phyloP scores from a whole-genome alignment of 2,329 filamentous ascomycete species.

The Aspergillus sp. region DNA sequence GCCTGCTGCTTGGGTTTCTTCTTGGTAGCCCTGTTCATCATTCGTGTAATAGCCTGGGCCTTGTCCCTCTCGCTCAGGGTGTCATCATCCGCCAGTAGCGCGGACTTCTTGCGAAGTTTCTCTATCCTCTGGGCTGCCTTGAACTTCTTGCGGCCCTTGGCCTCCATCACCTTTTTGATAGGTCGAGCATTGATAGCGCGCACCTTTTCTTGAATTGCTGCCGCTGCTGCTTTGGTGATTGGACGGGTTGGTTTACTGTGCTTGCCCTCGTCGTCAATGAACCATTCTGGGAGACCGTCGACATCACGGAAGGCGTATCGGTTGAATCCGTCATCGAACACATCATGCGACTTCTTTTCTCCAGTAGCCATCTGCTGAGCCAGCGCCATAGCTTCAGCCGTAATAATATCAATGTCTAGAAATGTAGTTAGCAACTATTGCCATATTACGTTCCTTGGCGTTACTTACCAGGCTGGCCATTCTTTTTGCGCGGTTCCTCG shows the following conservation, averaged over 20 bases:
- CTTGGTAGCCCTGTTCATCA: slow-evolving; percentile 79
- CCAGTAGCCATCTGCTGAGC: slow-evolving; percentile 89
- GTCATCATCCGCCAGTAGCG: slow-evolving; percentile 82
- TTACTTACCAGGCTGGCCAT: slow-evolving; percentile 45
- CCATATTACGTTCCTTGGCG: slow-evolving; percentile 9
- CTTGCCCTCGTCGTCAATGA: slow-evolving; percentile 83
- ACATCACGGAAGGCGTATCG: slow-evolving; percentile 86
- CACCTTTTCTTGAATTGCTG: slow-evolving; percentile 91
- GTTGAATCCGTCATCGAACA: slow-evolving; percentile 91
- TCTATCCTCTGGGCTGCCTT: slow-evolving; percentile 87
- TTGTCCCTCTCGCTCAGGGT: slow-evolving; percentile 96
- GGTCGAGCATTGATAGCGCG: slow-evolving; percentile 91
- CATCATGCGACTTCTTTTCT: slow-evolving; percentile 72
- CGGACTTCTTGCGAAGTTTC: slow-evolving; percentile 97
- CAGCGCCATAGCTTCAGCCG: slow-evolving; percentile 97
- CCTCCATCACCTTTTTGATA: slow-evolving; percentile 98
- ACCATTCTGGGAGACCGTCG: slow-evolving; percentile 95
- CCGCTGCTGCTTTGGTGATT: slow-evolving; percentile 85
- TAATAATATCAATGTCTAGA: slow-evolving; percentile 93
- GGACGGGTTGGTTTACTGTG: slow-evolving; percentile 85
- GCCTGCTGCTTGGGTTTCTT: slow-evolving; percentile 83
- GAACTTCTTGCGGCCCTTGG: slow-evolving; percentile 94
- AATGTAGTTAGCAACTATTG: slow-evolving; percentile 23
- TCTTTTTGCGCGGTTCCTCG: slow-evolving; percentile 41
- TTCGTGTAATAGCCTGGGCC: slow-evolving; percentile 74